Evolutionary conservation across 2,329 filamentous ascomycete genomes (phyloP).

Genomic region (Hypoxylon sp.): DNA sequence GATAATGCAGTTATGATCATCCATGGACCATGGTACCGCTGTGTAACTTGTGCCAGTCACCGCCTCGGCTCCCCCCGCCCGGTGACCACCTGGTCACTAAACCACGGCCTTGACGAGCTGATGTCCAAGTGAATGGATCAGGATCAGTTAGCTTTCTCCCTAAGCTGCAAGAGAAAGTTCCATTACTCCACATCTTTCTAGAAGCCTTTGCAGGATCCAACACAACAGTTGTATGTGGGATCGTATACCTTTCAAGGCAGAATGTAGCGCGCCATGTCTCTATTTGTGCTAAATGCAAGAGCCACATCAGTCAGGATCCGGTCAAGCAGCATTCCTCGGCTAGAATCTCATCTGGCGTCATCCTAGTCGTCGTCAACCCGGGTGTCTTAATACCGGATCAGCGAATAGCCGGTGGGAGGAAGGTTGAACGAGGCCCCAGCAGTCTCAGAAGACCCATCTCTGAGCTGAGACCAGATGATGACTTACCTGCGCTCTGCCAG

Average conservation of each 20-base stretch:
- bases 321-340: neutral
- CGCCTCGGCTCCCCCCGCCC: constrained; percentile 10
- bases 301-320: constrained; percentile 5
- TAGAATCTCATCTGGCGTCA: constrained; percentile 18
- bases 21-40: neutral
- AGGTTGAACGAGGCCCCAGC: constrained; percentile 11
- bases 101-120: constrained; percentile 16
- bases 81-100: constrained; percentile 8
- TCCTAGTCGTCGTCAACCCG: constrained; percentile 8
- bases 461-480: constrained; percentile 3
- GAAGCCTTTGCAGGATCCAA: constrained; percentile 14
- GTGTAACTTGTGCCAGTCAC: constrained; percentile 1
- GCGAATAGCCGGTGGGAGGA: constrained; percentile 7
- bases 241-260: no score
- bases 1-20: neutral
- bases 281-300: neutral
- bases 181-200: constrained; percentile 29
- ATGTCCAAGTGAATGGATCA: constrained; percentile 16
- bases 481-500: constrained; percentile 14
- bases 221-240: constrained; percentile 6
- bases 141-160: constrained; percentile 24
- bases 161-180: constrained; percentile 21
- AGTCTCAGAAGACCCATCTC: constrained; percentile 11
- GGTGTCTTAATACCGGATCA: constrained; percentile 9
- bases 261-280: neutral